Base-by-base conservation (phyloP, 2,329 filamentous ascomycete genomes). In the Trichophaea hybrida region DNA sequence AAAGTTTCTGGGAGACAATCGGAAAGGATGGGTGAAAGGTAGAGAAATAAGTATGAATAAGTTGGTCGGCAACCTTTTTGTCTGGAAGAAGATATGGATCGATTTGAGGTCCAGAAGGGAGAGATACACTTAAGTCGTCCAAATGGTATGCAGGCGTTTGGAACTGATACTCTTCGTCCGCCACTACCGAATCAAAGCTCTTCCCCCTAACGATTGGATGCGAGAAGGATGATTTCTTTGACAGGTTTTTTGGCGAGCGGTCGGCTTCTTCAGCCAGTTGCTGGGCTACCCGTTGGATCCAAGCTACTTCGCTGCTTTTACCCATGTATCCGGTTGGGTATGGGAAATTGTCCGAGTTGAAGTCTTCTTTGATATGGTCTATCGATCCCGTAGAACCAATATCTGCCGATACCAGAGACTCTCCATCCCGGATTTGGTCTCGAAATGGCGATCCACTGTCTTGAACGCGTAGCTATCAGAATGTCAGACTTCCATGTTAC, bases 11-110 rank as follows among this genome's bases (percentile, higher is more conserved):
- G 15, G 64, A 61, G 8, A 69, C 58, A 46, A 69, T 67, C 6
- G 67, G 67, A 37, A 67, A 68, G 2, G 63, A 63, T 6, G 66
- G 60, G 10, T 69, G 65, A 34, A 68, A 60, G 6, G 67, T 69
- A 12, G 58, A 59, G 54, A 69, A 69, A 52, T 65, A 69, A 8
- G 62, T 57, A 7, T 65, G 60, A 7, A 69, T 46, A 40, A 69
- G 56, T 24, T 61, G 59, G 46, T 69, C 67, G 32, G 62, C 65
- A 7, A 62, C 56, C 48, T 65, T 60, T 37, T 65, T 66, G 8
- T 63, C 59, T 13, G 67, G 66, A 32, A 65, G 63, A 12, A 57
- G 58, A 54, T 61, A 67, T 12, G 64, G 64, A 31, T 69, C 61
- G 7, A 66, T 56, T 24, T 60, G 55, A 17, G 60, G 63, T 6